Evolutionary conservation across 305 asterid species (phyloP).

Genomic region (Plantago rigida): DNA sequence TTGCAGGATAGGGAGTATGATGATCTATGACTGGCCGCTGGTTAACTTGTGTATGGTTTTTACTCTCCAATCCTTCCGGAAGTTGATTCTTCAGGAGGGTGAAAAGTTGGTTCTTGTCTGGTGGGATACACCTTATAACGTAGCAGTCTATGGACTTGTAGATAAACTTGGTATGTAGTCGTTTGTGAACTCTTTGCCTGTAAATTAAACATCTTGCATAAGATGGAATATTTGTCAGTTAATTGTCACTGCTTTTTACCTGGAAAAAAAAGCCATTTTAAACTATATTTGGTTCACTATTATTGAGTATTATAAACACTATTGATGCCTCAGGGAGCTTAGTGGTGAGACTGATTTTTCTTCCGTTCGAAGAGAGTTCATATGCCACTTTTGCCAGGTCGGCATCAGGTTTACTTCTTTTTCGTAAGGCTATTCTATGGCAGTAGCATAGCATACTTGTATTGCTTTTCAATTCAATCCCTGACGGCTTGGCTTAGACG

Average conservation of each 20-base stretch:
- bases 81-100: conserved; percentile 94
- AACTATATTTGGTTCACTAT: neutral
- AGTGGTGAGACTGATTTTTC: conserved; percentile 88
- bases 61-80: conserved; percentile 76
- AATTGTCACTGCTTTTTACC: neutral
- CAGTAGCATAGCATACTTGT: conserved; percentile 6
- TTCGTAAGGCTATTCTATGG: conserved; percentile 16
- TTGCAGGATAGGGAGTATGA: conserved; percentile 49
- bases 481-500: neutral
- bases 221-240: neutral
- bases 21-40: conserved; percentile 55
- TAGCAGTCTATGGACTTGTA: conserved; percentile 92
- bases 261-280: neutral
- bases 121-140: conserved; percentile 93
- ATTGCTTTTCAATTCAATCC: conserved; percentile 13
- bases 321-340: conserved; percentile 76
- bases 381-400: conserved; percentile 92
- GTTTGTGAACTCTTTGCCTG: conserved; percentile 17
- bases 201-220: conserved; percentile 2
- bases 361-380: conserved; percentile 94
- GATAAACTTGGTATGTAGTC: conserved; percentile 67
- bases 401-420: conserved; percentile 69
- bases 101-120: conserved; percentile 91
- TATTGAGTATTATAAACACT: conserved; percentile 20
- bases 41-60: conserved; percentile 70